A percentile compares a stretch with the other conserved stretches of the same genome.
These are phyloP conservation scores for Phialophora macrospora DNA, from an alignment of 2,329 filamentous ascomycete genomes.

Conservation along the genomic window DNA sequence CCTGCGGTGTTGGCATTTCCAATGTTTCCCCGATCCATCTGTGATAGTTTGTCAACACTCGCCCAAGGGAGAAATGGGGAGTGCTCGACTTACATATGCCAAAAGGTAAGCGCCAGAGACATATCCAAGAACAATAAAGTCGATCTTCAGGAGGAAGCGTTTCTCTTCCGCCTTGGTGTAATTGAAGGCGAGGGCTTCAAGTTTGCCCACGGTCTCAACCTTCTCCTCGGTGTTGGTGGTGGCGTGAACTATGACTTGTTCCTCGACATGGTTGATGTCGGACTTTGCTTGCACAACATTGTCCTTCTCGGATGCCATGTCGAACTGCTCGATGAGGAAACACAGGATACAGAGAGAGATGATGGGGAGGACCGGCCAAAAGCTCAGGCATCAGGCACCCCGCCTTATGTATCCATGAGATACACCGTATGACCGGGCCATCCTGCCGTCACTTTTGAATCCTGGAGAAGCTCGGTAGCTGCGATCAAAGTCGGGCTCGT, in stretches of 20 bases:
- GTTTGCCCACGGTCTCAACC: slow-evolving; percentile 14
- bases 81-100: slow-evolving; percentile 59
- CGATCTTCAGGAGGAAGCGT: slow-evolving; percentile 73
- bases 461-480: slow-evolving; percentile 5
- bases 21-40: slow-evolving; percentile 73
- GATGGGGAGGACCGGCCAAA: slow-evolving; percentile 1
- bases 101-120: slow-evolving; percentile 65
- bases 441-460: slow-evolving; percentile 3
- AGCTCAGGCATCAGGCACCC: background rate
- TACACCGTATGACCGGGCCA: background rate
- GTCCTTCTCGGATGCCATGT: slow-evolving; percentile 20
- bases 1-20: slow-evolving; percentile 67
- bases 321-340: background rate
- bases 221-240: slow-evolving; percentile 18
- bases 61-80: background rate
- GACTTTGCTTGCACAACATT: slow-evolving; percentile 9
- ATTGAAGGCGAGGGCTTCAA: slow-evolving; percentile 21
- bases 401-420: slow-evolving; percentile 14
- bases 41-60: background rate
- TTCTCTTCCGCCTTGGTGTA: slow-evolving; percentile 71
- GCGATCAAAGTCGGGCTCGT: slow-evolving; percentile 12
- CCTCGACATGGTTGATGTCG: slow-evolving; percentile 23
- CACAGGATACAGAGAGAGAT: slow-evolving; percentile 5
- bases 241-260: slow-evolving; percentile 3
- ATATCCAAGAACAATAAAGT: slow-evolving; percentile 67